Percentiles rank a stretch among this genome's conserved stretches.
phyloP scores from a whole-genome alignment of 2,329 filamentous ascomycete species.

The Colletotrichum tofieldiae region DNA sequence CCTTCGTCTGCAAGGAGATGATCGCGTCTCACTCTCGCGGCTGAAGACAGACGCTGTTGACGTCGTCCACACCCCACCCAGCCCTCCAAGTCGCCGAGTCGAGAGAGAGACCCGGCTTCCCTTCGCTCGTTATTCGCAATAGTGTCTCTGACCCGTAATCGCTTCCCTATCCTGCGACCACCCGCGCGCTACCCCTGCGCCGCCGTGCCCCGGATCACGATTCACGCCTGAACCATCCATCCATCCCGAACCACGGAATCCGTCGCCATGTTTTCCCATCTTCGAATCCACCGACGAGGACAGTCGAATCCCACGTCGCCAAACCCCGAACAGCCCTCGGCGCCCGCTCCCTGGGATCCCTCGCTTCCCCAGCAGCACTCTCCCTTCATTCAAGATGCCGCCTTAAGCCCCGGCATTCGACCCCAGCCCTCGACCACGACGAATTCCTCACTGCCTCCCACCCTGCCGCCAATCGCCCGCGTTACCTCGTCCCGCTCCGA shows the following conservation, averaged over 20 bases:
- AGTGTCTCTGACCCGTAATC: constrained; percentile 12
- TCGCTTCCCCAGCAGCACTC: constrained; percentile 57
- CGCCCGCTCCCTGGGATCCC: constrained; percentile 50
- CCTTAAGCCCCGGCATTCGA: constrained; percentile 54
- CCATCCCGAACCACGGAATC: constrained; percentile 5
- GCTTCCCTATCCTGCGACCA: constrained; percentile 36
- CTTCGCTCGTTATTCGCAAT: constrained; percentile 28
- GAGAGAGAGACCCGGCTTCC: constrained; percentile 25
- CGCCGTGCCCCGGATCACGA: constrained; percentile 5
- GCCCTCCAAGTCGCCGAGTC: neutral
- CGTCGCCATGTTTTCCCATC: constrained; percentile 64
- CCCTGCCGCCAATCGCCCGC: constrained; percentile 66
- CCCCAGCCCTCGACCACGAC: constrained; percentile 51
- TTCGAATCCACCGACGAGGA: constrained; percentile 72
- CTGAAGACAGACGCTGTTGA: constrained; percentile 36
- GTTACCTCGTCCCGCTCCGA: constrained; percentile 60
- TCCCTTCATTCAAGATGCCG: constrained; percentile 58
- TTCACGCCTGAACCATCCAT: constrained; percentile 26
- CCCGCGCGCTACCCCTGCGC: constrained; percentile 35
- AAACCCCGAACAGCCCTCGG: constrained; percentile 63
- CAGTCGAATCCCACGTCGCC: constrained; percentile 71
- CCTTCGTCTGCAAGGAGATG: constrained; percentile 41
- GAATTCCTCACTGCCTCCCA: constrained; percentile 61
- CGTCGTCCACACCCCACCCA: constrained; percentile 10
- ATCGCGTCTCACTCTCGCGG: constrained; percentile 37